phyloP scores from a whole-genome alignment of 73 alveolate genomes.

The Symbiodinium natans region DNA sequence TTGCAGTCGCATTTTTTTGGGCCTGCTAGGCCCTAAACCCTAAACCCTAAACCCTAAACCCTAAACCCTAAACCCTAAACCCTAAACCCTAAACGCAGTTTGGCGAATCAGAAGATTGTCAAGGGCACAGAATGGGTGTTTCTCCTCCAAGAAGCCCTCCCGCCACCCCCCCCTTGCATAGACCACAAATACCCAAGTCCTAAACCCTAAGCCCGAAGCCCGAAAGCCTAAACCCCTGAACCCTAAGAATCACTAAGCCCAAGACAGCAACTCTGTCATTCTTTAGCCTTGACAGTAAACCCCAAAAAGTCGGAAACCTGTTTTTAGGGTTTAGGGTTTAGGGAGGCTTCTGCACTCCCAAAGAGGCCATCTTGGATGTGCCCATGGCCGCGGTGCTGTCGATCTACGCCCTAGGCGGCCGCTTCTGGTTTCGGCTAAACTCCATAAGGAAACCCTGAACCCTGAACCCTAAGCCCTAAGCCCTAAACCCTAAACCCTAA shows the following conservation, averaged over 20 bases:
- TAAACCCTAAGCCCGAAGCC: not conserved
- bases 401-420: conserved; percentile 77
- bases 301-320: not conserved
- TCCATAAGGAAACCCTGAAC: not conserved
- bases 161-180: no score
- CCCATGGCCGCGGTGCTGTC: conserved; percentile 89
- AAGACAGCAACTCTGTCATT: no score
- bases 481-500: not conserved
- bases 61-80: not conserved
- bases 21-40: not conserved
- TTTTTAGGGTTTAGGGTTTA: not conserved
- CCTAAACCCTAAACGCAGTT: not conserved
- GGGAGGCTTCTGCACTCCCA: not conserved
- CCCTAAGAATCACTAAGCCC: not conserved
- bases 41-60: not conserved
- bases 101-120: no score
- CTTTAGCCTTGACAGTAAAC: no score
- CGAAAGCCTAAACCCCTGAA: not conserved
- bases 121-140: no score
- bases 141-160: no score
- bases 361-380: conserved; percentile 23
- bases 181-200: no score
- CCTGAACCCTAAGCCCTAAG: not conserved
- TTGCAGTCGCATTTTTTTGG: not conserved
- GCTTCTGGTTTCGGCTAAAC: not conserved